These are phyloP conservation scores for Barnettozyma sp. DNA, from an alignment of 805 yeast genomes.

Conservation along the genomic window DNA sequence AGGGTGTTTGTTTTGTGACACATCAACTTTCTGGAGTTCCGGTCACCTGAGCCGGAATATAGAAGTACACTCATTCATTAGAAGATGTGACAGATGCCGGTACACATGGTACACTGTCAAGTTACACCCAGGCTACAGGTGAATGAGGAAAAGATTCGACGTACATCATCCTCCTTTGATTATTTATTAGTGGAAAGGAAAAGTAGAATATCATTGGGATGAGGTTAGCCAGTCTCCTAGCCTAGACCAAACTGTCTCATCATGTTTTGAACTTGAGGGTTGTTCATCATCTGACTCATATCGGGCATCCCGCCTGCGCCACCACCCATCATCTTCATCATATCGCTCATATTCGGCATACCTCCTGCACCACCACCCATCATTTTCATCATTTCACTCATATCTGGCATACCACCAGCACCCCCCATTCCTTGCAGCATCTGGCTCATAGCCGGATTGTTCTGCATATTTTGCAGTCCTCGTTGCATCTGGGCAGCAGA, in stretches of 20 bases:
- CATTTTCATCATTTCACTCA: conserved; percentile 57
- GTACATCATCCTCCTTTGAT: too few relatives aligned
- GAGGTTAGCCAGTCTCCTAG: conserved; percentile 8
- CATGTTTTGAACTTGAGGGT: conserved; percentile 41
- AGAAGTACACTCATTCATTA: too few relatives aligned
- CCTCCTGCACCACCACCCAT: conserved; percentile 47
- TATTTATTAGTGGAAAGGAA: too few relatives aligned
- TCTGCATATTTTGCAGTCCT: conserved; percentile 57
- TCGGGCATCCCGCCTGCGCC: conserved; percentile 40
- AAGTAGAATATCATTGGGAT: too few relatives aligned
- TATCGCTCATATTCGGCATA: conserved; percentile 59
- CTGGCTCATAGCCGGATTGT: conserved; percentile 71
- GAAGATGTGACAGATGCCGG: too few relatives aligned
- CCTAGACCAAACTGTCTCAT: conserved; percentile 40
- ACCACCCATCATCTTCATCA: conserved; percentile 52
- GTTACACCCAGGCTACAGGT: too few relatives aligned
- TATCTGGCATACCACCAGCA: conserved; percentile 61
- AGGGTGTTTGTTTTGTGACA: too few relatives aligned
- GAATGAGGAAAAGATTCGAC: too few relatives aligned
- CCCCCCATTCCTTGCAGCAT: conserved; percentile 60
- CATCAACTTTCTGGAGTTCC: too few relatives aligned
- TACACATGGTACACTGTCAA: too few relatives aligned
- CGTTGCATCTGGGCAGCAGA: conserved; percentile 37
- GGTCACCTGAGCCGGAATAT: too few relatives aligned
- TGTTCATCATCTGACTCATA: conserved; percentile 30